Base-by-base conservation (phyloP, 352 stramenopile species). In the Globisporangium okanoganense region DNA sequence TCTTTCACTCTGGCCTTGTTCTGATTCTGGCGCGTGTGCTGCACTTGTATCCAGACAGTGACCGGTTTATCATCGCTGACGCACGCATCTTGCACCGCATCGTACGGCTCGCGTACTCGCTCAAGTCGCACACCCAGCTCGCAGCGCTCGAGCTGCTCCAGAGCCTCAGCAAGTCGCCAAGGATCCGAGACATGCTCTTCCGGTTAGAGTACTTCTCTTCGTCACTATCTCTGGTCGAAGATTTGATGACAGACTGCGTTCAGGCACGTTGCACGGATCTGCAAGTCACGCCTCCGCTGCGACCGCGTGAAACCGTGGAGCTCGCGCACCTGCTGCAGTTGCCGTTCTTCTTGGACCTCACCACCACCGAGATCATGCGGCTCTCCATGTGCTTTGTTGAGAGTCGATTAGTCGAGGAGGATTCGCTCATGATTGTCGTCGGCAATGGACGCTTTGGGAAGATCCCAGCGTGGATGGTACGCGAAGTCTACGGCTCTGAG, bases 331-430 rank as follows among this genome's bases (percentile, higher is more conserved):
- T 78, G 24, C 49, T 48, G 6, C 68, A 69, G 22, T 14, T 78
- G 22, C 67, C 70, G 2, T 69, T 73, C 43, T 75, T 78, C 43
- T 48, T 62, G 14, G 70, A 75, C 18, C 48, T 78, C 1, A 68
- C 38, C 12, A 63, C 27, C 16, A 38, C 61, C 5, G 67, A 75
- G 47, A 29, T 78, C 8, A 58, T 75, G 12, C 66, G 68, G 36
- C 18, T 78, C 0, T 71, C 67, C 14, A 33, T 78, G 35, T 58
- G 67, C 5, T 75, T 75, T 29, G 64, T 49, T 38, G 45, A 27
- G 5, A 68, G 61, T 49, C 48, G 24, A 8, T 20, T 62, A 5
- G 38, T 62, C 18, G 61, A 67, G 22, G 55, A 67, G 4, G 61
- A 54, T 24, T 41, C 61, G 10, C 51, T 67, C 47, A 54, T 67